These are phyloP conservation scores for Mollisiaceae sp. DNA, from an alignment of 2,329 filamentous ascomycete genomes.

Conservation along the genomic window DNA sequence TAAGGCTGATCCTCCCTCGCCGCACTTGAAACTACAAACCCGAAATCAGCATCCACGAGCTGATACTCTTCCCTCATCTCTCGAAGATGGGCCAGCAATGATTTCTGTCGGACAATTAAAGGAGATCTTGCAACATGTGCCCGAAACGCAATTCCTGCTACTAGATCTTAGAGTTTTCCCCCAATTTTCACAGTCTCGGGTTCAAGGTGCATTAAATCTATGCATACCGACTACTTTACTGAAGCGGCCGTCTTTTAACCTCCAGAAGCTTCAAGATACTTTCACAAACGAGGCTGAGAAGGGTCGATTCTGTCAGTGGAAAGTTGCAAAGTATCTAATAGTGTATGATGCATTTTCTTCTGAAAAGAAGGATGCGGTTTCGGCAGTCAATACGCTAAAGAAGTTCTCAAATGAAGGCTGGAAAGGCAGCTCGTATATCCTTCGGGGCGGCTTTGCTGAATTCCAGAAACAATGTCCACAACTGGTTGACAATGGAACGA, in stretches of 20 bases:
- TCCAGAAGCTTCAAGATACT: conserved; percentile 84
- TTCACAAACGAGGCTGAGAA: conserved; percentile 77
- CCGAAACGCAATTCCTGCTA: conserved; percentile 57
- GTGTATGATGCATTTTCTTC: conserved; percentile 84
- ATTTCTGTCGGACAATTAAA: conserved; percentile 60
- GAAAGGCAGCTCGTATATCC: conserved; percentile 72
- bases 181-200: conserved; percentile 76
- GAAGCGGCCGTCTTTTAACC: conserved; percentile 88
- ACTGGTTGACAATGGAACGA: conserved; percentile 60
- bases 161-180: conserved; percentile 88
- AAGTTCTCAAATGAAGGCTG: conserved; percentile 91
- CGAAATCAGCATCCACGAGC: conserved; percentile 44
- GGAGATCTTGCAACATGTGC: conserved; percentile 55
- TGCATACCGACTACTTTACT: conserved; percentile 94
- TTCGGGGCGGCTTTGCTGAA: conserved; percentile 80
- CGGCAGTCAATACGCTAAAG: conserved; percentile 85
- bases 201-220: conserved; percentile 83
- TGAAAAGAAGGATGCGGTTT: conserved; percentile 78
- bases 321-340: conserved; percentile 73
- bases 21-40: conserved; percentile 38
- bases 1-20: conserved; percentile 49
- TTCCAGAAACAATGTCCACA: conserved; percentile 72
- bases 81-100: conserved; percentile 56
- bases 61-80: conserved; percentile 57
- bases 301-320: conserved; percentile 78